Evolutionary conservation across 805 yeast genomes (phyloP).

Genomic region (Hemisphaericaspora nanyangensis): DNA sequence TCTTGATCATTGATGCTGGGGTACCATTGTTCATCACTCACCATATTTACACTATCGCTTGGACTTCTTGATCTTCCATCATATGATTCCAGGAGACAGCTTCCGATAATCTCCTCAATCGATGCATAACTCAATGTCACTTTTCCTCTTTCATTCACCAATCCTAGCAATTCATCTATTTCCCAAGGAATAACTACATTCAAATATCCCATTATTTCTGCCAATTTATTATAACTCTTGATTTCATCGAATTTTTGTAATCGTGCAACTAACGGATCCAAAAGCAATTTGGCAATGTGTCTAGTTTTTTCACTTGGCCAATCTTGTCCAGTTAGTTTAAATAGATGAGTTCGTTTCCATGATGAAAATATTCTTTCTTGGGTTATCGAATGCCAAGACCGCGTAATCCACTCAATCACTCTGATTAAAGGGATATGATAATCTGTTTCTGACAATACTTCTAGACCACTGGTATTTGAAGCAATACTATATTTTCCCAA

Average conservation of each 20-base stretch:
- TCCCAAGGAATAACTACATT: constrained; percentile 58
- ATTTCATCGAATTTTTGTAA: constrained; percentile 14
- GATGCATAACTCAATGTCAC: constrained; percentile 48
- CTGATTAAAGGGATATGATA: constrained; percentile 50
- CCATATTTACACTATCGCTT: background rate
- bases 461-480: constrained; percentile 9
- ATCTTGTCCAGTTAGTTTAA: constrained; percentile 17
- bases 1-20: background rate
- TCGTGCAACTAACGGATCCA: constrained; percentile 9
- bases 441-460: constrained; percentile 35
- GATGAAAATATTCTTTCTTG: constrained; percentile 27
- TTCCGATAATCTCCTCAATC: constrained; percentile 57
- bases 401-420: constrained; percentile 55
- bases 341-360: constrained; percentile 34
- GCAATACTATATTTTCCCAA: background rate
- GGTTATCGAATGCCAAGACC: constrained; percentile 49
- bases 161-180: constrained; percentile 48
- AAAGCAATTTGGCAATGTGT: constrained; percentile 10
- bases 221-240: constrained; percentile 39
- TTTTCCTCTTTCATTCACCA: constrained; percentile 42
- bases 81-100: constrained; percentile 48
- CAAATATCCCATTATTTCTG: constrained; percentile 42
- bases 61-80: constrained; percentile 4
- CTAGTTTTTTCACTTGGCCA: constrained; percentile 26
- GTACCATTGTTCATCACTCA: constrained; percentile 6